Conservation (phyloP, 257 asterid genomes). For the Striga asiatica region DNA sequence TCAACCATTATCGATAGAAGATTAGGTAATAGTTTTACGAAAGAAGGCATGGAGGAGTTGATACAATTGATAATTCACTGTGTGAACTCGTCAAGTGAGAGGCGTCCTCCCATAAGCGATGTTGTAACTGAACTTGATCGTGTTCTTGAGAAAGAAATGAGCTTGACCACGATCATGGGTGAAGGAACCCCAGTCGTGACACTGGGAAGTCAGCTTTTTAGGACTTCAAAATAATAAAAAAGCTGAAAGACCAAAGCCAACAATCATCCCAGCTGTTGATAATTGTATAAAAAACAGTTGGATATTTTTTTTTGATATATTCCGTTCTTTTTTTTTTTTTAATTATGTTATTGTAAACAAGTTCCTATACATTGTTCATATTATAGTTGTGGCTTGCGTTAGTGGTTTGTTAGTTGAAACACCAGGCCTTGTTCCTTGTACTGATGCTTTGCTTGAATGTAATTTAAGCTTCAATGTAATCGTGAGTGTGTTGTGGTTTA, state of each 20-base stretch:
- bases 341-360: constrained; percentile 26
- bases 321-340: not conserved
- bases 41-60: constrained; percentile 80
- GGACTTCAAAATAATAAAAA: constrained; percentile 41
- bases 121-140: constrained; percentile 73
- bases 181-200: constrained; percentile 85
- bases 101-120: constrained; percentile 61
- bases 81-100: constrained; percentile 60
- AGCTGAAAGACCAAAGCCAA: constrained; percentile 16
- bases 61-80: constrained; percentile 48
- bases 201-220: constrained; percentile 85
- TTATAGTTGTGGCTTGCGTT: constrained; percentile 16
- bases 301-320: constrained; percentile 20
- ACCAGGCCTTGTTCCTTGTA: no score
- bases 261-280: constrained; percentile 52
- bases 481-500: no score
- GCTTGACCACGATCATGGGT: constrained; percentile 86
- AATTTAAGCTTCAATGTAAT: no score
- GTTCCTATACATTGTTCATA: constrained; percentile 23
- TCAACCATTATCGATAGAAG: constrained; percentile 52
- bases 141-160: constrained; percentile 79
- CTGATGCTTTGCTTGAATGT: no score
- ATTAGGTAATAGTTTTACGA: constrained; percentile 67
- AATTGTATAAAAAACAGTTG: constrained; percentile 76
- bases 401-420: not conserved